Base-by-base conservation (phyloP, 1,139 yeast species). In the Taphrina communis region DNA sequence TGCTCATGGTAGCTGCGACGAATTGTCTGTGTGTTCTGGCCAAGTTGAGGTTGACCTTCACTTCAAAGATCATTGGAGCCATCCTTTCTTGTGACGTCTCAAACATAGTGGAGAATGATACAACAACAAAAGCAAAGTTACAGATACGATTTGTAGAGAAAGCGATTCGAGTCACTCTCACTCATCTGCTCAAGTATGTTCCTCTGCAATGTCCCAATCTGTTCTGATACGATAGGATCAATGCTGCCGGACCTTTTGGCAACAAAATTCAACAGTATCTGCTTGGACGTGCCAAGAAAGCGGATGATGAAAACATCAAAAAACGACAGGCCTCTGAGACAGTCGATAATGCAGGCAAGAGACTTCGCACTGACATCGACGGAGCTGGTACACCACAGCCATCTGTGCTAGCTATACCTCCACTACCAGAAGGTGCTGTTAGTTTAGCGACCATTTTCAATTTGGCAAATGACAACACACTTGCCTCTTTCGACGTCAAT, bases 401-500 rank as follows among this genome's bases (percentile, higher is more conserved):
- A 12, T 48, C 53, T 19, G 35, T 58, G 9, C 52, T 56, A 14
- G 38, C 68, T 3, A 56, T 58, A n/a, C 68, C 68, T 6, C 70
- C 71, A 5, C 41, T 70, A 12, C 71, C 71, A 8, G 71, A 68
- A 39, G 70, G 71, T 9, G 68, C 71, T 3, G 69, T 66, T 6
- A 68, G 63, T 6, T 50, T 65, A 8, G 68, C 63, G 55, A 65
- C 51, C 12, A 57, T 65, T 5, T 66, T 52, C 66, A 68, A 53
- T 35, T 39, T 65, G 51, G 70, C 63, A n/a, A 65, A 50, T 38
- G 66, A 60, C 39, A 70, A 69, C 76, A 86, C 88, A 61, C 77
- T 87, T 61, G 84, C 86, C 38, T 81, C 83, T 63, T 88, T 90
- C 75, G 94, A 92, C 76, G 85, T 91, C 65, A 83, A 90, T 7